Conservation (phyloP, 1,284 basidiomycete species). For the Irpex sp. region DNA sequence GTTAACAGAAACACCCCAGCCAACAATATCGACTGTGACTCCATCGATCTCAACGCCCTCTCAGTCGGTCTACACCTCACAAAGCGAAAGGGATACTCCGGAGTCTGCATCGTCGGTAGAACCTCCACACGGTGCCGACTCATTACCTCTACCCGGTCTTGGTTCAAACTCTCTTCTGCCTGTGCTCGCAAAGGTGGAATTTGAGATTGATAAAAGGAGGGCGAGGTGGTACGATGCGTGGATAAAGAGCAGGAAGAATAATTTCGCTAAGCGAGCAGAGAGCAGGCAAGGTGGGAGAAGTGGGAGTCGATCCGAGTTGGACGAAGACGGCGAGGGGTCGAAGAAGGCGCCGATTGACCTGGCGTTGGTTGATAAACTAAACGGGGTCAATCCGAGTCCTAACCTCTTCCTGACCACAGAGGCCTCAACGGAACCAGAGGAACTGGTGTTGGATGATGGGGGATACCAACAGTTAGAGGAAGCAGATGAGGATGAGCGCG, state of each 20-base stretch:
- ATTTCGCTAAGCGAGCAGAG: slow-evolving; percentile 49
- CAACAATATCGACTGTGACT: slow-evolving; percentile 28
- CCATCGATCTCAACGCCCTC: slow-evolving; percentile 51
- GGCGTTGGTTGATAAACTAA: slow-evolving; percentile 44
- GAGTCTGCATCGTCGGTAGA: slow-evolving; percentile 45
- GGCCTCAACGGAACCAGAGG: slow-evolving; percentile 20
- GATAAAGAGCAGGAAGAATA: slow-evolving; percentile 56
- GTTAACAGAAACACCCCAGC: slow-evolving; percentile 26
- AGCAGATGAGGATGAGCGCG: slow-evolving; percentile 6
- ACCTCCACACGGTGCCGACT: slow-evolving; percentile 33
- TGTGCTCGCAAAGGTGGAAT: slow-evolving; percentile 83
- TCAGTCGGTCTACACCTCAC: slow-evolving; percentile 41
- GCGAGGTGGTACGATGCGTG: slow-evolving; percentile 82
- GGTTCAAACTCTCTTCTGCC: slow-evolving; percentile 61
- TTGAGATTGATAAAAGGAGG: slow-evolving; percentile 72
- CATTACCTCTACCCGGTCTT: slow-evolving; percentile 61
- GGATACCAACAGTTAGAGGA: slow-evolving; percentile 30
- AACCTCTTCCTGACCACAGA: slow-evolving; percentile 22
- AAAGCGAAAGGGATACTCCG: slow-evolving; percentile 49
- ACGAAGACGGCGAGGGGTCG: slow-evolving; percentile 18
- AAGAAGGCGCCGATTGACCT: slow-evolving; percentile 40
- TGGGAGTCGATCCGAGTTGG: slow-evolving; percentile 16
- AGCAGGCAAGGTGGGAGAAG: slow-evolving; percentile 29
- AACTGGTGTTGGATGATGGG: slow-evolving; percentile 16
- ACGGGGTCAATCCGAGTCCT: slow-evolving; percentile 30